Base-by-base conservation (phyloP, 768 basidiomycete species). In the Auriscalpium microsporum region DNA sequence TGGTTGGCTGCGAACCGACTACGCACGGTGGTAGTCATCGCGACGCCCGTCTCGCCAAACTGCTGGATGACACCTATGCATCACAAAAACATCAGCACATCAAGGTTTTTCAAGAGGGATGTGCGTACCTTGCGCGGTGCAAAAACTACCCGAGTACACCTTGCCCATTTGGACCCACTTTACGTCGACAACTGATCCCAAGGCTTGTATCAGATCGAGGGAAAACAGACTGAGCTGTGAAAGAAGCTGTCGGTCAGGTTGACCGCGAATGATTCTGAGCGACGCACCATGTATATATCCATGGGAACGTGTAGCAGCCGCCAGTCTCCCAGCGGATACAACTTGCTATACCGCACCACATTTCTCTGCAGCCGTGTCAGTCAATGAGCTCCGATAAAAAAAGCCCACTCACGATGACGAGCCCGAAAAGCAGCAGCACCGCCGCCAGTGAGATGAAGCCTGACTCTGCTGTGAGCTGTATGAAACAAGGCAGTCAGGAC, bases 31-130 rank as follows among this genome's bases (percentile, higher is more conserved):
- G 73, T 76, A 2, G 70, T 67, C 50, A 75, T 69, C 10, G 71
- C 73, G 6, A 70, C 73, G 35, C 67, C 69, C 11, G 73, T 71
- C 53, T 77, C 75, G 11, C 75, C 74, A 2, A 75, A 49, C 53
- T 73, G 70, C 57, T 73, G 71, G 4, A 75, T 56, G 40, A 69
- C 64, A 13, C 72, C 74, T 72, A 49, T 19, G 28, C 11, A 21
- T 16, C 34, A 49, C 28, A 28, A 28, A 7, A 14, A 42, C 40
- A 42, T 42, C 40, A 42, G 40, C 17, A n/a, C 23, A 5, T 33
- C 21, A 17, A 34, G 11, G 10, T 13, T 17, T 28, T 35, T 17
- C 8, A 16, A 11, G 44, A 36, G 10, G 11, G 19, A 21, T 21
- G 21, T 47, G 46, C 46, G 36, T 55, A 69, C 71, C 69, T 64